Evolutionary conservation across 805 yeast species (phyloP).

Genomic region (Cyberlindnera mycetangii): DNA sequence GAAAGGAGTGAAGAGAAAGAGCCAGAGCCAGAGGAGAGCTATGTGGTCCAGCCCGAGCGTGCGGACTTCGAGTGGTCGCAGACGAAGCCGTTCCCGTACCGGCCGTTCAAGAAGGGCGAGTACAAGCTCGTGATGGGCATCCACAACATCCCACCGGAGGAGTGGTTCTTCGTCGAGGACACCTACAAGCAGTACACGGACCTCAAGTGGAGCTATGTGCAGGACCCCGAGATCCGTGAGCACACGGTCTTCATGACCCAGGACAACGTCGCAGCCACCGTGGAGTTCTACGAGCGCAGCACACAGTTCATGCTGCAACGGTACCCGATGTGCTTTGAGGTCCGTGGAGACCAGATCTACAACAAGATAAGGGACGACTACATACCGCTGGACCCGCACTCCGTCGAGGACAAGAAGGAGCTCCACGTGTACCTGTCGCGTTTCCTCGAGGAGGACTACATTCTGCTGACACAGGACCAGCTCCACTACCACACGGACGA

Average conservation of each 20-base stretch:
- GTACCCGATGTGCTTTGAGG: slow-evolving; percentile 27
- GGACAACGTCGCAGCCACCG: slow-evolving; percentile 21
- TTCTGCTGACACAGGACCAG: slow-evolving; percentile 45
- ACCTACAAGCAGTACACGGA: slow-evolving; percentile 48
- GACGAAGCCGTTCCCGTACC: slow-evolving; percentile 41
- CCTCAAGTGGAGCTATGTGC: slow-evolving; percentile 35
- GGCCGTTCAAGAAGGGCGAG: slow-evolving; percentile 61
- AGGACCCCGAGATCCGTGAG: slow-evolving; percentile 32
- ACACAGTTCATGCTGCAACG: slow-evolving; percentile 25
- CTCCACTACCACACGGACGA: slow-evolving; percentile 44
- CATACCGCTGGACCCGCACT: slow-evolving; percentile 25
- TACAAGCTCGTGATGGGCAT: slow-evolving; percentile 66
- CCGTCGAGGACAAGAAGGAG: slow-evolving; percentile 21
- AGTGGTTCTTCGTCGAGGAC: slow-evolving; percentile 61
- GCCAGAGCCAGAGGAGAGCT: neutral
- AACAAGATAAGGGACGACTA: slow-evolving; percentile 27
- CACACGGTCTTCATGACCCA: slow-evolving; percentile 35
- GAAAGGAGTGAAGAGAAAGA: neutral
- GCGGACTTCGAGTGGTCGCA: slow-evolving; percentile 42
- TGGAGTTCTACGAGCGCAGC: slow-evolving; percentile 26
- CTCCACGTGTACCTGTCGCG: slow-evolving; percentile 20
- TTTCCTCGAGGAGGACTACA: slow-evolving; percentile 37
- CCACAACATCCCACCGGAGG: slow-evolving; percentile 43
- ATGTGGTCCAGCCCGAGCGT: slow-evolving; percentile 30
- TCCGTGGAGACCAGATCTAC: slow-evolving; percentile 22